These are phyloP conservation scores for Phytophthora aleatoria DNA, from an alignment of 352 stramenopile species.

Conservation along the genomic window DNA sequence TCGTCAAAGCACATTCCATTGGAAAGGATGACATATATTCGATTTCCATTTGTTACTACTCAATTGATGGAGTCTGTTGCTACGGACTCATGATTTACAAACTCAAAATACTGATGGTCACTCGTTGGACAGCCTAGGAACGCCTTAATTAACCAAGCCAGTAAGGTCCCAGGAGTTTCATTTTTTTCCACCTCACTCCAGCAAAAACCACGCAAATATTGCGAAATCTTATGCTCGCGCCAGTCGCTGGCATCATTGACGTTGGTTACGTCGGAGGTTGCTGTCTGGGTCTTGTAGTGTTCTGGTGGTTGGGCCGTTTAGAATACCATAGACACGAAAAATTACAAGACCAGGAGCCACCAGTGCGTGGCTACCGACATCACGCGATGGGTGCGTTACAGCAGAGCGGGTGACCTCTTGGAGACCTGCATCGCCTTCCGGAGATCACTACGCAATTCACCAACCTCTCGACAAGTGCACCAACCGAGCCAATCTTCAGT, in stretches of 20 bases:
- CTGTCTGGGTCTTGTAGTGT: background rate
- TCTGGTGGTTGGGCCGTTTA: background rate
- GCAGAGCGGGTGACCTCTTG: background rate
- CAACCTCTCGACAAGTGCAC: background rate
- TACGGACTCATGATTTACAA: too few relatives aligned
- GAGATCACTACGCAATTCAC: slow-evolving; percentile 19
- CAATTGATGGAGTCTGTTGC: too few relatives aligned
- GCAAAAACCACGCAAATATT: background rate
- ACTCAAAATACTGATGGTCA: too few relatives aligned
- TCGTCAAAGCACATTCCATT: too few relatives aligned
- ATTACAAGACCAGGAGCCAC: background rate
- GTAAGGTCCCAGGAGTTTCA: background rate
- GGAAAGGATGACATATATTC: too few relatives aligned
- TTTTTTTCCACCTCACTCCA: background rate
- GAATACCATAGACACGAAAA: slow-evolving; percentile 5
- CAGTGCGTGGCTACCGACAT: background rate
- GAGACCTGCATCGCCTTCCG: background rate
- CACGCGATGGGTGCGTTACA: background rate
- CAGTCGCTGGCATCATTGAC: background rate
- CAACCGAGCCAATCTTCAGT: slow-evolving; percentile 10
- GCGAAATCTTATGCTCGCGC: background rate
- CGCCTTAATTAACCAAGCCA: too few relatives aligned
- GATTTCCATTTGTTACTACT: too few relatives aligned
- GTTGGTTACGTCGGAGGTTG: slow-evolving; percentile 3
- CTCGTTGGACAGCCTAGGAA: too few relatives aligned